Evolutionary conservation across 495 filamentous ascomycete genomes (phyloP), one percentile per base, ranked within the genome.

Genomic region (Aspergillus incahuasiensis): DNA sequence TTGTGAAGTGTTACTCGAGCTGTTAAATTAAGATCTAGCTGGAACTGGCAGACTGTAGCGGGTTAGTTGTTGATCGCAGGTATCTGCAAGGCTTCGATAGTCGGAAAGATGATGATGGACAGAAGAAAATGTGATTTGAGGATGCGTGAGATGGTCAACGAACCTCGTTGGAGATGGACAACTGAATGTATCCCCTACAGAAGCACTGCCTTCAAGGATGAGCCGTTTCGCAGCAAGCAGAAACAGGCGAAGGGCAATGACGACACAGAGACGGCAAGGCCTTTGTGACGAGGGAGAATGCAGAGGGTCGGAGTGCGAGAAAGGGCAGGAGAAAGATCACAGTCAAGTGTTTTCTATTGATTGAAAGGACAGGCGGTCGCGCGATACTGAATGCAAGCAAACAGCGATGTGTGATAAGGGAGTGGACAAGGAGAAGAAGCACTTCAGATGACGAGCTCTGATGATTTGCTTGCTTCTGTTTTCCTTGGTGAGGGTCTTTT

Each of bases 151-250:
- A 16, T 39, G 18, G 32, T 15, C 24, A 52, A 47, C 28, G 45
- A 53, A 90, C 87, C 84, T 77, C 81, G 78, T 77, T 84, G 88
- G 91, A 96, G 91, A 96, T 89, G 80, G 89, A 95, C 92, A 96
- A 97, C 64, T 85, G 73, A 97, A 97, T 96, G 92, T 90, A 86
- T 96, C 92, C 89, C 91, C 90, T 85, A 76, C 71, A 75, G 67
- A 53, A 61, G 61, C 61, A 56, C 57, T 65, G 56, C 59, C 54
- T 55, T 69, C 32, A 30, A 61, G 28, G 41, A 49, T 41, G 42
- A 47, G 40, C 34, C 30, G 56, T 57, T 56, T 48, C 46, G 50
- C 15, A 41, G 8, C 32, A 42, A 16, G 42, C n/a, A n/a, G 28
- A 55, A 52, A 64, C 55, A 57, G 52, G 55, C 42, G 40, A 54